Base-by-base conservation (phyloP, 2,329 filamentous ascomycete genomes). In the Colletotrichum godetiae region DNA sequence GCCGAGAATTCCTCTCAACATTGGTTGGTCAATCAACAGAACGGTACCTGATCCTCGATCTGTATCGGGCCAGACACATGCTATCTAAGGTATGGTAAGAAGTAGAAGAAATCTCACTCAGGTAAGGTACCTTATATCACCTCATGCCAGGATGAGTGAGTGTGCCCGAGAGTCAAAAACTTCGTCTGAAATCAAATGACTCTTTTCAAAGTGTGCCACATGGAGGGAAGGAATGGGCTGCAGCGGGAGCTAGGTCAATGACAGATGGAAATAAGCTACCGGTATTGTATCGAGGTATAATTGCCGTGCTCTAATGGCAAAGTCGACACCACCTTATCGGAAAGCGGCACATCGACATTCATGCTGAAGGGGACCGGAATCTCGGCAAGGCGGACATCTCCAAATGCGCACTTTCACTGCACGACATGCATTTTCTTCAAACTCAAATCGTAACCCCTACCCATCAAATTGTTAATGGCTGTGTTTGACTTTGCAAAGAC, bases 201-300 rank as follows among this genome's bases (percentile, higher is more conserved):
- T 33, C 46, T 56, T 56, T 19, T 31, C 22, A 37, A 24, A 53
- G 71, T 57, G 46, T 70, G 67, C 75, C 77, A 74, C 0, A 80
- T 79, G 5, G 80, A 77, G 27, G 27, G 67, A 53, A 27, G 75
- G 67, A 10, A 75, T 56, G 1, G 1, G 64, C 13, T 7, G 58
- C 52, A 11, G 53, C 27, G 53, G 72, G 56, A 52, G 57, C 46
- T 65, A 65, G 22, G 53, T 46, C 29, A 13, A 66, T 57, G 70
- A 29, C 42, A 59, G 58, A 35, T 10, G 19, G 52, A 19, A 31
- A 46, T 35, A 27, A 12, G n/a, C n/a, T n/a, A n/a, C n/a, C n/a
- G 37, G 31, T 37, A 12, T 3, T n/a, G 8, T 35, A 27, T 5
- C 11, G 7, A 15, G 19, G 31, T n/a, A 22, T 31, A 37, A 12